Evolutionary conservation across 164 flowering plant species (phyloP).

Genomic region (Piper betle): DNA sequence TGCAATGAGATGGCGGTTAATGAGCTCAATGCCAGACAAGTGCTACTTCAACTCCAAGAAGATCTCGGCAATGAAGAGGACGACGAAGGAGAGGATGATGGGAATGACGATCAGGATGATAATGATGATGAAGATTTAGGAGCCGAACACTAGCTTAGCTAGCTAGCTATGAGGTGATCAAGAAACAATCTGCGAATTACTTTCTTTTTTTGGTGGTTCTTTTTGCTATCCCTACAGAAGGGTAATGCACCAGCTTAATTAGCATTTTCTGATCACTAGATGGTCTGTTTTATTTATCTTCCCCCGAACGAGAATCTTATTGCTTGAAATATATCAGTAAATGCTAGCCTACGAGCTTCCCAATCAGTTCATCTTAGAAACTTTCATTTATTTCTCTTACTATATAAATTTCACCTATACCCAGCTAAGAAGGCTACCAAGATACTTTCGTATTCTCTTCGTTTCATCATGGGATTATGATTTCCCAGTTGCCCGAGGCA

Average conservation of each 20-base stretch:
- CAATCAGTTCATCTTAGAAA: no score
- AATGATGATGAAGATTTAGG: constrained; percentile 1
- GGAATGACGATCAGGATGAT: constrained; percentile 1
- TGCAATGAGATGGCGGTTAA: neutral
- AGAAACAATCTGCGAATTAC: neutral
- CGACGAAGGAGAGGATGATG: neutral
- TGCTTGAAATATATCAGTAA: no score
- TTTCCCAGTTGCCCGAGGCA: neutral
- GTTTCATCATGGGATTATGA: neutral
- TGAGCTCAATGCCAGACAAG: neutral
- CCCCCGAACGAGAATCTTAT: no score
- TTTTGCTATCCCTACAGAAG: no score
- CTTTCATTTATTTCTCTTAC: no score
- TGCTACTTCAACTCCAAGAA: constrained; percentile 3
- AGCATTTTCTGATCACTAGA: no score
- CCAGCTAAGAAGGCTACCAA: neutral
- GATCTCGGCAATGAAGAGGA: neutral
- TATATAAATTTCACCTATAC: neutral
- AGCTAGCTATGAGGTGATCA: neutral
- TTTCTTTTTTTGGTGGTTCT: neutral
- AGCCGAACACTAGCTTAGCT: neutral
- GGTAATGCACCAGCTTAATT: no score
- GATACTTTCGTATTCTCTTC: neutral
- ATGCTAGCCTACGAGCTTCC: no score
- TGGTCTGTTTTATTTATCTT: no score